Percentiles rank a stretch among this genome's conserved stretches.
Conservation (phyloP, 2,329 filamentous ascomycete genomes). For the Metarhizium robertsii region DNA sequence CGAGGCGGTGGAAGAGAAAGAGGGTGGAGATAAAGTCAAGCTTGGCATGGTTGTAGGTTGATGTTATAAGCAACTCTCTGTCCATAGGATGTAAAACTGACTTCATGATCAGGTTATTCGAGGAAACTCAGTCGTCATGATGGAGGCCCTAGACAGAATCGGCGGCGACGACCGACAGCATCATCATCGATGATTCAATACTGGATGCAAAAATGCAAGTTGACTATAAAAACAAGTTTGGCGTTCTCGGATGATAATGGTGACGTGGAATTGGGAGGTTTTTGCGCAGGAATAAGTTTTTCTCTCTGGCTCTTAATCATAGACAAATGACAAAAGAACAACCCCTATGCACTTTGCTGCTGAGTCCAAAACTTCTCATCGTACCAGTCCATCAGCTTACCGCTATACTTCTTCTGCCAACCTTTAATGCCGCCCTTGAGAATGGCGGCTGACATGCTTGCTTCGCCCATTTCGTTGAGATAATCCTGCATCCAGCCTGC, state of each 20-base stretch:
- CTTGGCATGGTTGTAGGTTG: conserved; percentile 82
- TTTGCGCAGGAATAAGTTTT: conserved; percentile 1
- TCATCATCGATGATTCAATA: conserved; percentile 15
- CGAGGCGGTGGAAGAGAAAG: conserved; percentile 91
- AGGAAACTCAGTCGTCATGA: conserved; percentile 97
- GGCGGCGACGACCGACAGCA: conserved; percentile 47
- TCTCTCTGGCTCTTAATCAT: background rate
- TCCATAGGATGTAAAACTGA: conserved; percentile 15
- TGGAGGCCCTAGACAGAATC: conserved; percentile 70
- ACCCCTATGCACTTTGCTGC: background rate
- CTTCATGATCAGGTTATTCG: conserved; percentile 64
- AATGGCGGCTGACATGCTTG: conserved; percentile 34
- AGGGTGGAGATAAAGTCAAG: conserved; percentile 78
- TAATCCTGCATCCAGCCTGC: conserved; percentile 50
- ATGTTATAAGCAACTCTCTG: background rate
- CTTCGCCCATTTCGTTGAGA: conserved; percentile 34
- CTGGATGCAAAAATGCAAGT: conserved; percentile 5
- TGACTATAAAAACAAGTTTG: conserved; percentile 16
- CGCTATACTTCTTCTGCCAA: conserved; percentile 41
- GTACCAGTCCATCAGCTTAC: conserved; percentile 40
- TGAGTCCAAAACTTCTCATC: conserved; percentile 30
- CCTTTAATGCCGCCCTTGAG: conserved; percentile 45
- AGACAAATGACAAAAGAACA: background rate
- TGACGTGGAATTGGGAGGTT: conserved; percentile 3
- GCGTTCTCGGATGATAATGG: conserved; percentile 23